Evolutionary conservation across 179 eudicot genomes (phyloP).

Genomic region (Beta corolliflora): DNA sequence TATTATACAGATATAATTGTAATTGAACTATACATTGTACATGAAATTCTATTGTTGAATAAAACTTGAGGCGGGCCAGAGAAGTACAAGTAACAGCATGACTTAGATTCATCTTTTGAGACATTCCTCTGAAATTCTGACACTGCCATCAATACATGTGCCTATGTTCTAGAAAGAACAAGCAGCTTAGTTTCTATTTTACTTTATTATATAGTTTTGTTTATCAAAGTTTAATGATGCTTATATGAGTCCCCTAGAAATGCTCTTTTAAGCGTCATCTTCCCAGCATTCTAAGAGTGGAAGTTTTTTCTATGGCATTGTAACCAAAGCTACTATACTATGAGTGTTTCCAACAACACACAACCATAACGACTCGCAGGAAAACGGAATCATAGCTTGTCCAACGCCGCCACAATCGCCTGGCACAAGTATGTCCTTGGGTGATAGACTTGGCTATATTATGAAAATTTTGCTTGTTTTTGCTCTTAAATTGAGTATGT

Average conservation of each 20-base stretch:
- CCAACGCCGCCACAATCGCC: background rate
- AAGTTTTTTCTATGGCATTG: background rate
- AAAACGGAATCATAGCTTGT: background rate
- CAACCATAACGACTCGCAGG: background rate
- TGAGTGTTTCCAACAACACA: background rate
- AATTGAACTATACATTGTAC: slow-evolving; percentile 2
- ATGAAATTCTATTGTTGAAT: background rate
- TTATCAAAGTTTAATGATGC: background rate
- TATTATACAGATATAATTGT: background rate
- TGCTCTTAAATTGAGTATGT: background rate
- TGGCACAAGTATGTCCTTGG: background rate
- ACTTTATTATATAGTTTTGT: background rate
- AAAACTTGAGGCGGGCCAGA: background rate
- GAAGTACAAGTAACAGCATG: slow-evolving; percentile 8
- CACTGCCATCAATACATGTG: slow-evolving; percentile 13
- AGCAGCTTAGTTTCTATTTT: background rate
- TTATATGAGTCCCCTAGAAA: background rate
- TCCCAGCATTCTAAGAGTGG: background rate
- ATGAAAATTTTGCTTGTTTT: background rate
- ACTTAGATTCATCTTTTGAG: slow-evolving; percentile 16
- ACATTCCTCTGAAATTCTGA: slow-evolving; percentile 20
- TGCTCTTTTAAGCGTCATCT: background rate
- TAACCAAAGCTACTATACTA: background rate
- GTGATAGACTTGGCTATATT: background rate
- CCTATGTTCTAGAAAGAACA: slow-evolving; percentile 17